Conservation (phyloP, 2,329 filamentous ascomycete species). For the Trichoderma harzianum region DNA sequence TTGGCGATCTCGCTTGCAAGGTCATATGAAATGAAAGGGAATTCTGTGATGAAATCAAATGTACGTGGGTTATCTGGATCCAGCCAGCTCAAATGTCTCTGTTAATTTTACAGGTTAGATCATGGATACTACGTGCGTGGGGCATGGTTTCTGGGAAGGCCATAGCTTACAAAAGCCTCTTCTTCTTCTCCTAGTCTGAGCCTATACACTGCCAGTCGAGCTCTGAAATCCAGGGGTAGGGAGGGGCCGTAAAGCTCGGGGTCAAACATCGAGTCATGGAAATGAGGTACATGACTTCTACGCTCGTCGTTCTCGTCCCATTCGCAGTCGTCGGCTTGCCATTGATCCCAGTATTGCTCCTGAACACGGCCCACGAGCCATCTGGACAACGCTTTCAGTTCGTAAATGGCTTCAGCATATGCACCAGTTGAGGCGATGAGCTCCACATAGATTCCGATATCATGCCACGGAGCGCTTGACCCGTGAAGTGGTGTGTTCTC, state of each 20-base stretch:
- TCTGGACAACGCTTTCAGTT: constrained; percentile 69
- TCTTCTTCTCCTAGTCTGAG: constrained; percentile 63
- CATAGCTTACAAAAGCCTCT: constrained; percentile 67
- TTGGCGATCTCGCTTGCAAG: constrained; percentile 45
- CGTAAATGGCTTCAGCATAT: constrained; percentile 62
- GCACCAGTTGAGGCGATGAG: constrained; percentile 65
- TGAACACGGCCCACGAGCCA: constrained; percentile 76
- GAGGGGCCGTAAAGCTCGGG: constrained; percentile 64
- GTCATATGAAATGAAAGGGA: constrained; percentile 77
- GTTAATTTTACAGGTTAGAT: constrained; percentile 1
- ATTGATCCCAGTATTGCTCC: constrained; percentile 75
- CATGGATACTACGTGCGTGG: neutral
- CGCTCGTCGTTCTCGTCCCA: constrained; percentile 77
- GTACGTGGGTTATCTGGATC: constrained; percentile 55
- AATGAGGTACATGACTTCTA: constrained; percentile 60
- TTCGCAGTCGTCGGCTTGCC: constrained; percentile 75
- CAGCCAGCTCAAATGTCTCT: constrained; percentile 68
- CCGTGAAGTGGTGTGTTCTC: constrained; percentile 31
- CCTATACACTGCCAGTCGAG: constrained; percentile 82
- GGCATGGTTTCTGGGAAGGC: neutral
- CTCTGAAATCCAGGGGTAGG: constrained; percentile 76
- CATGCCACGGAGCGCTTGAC: constrained; percentile 63
- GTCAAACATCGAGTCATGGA: constrained; percentile 52
- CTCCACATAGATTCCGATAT: constrained; percentile 82
- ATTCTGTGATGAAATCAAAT: constrained; percentile 56